Conservation (phyloP, 306 rosid species). For the Cicer chorassanicum region DNA sequence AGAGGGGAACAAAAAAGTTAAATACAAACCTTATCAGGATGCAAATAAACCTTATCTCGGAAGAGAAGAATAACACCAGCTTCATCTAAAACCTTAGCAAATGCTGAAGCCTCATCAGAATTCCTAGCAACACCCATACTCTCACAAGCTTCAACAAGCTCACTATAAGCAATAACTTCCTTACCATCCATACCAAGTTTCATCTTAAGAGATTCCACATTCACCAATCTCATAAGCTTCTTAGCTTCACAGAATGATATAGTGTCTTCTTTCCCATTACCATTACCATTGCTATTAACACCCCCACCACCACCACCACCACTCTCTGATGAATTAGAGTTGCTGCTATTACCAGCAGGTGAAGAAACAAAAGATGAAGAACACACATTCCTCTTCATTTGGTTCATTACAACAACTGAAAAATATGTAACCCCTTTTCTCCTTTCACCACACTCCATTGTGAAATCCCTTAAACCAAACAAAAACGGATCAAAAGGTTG, state of each 20-base stretch:
- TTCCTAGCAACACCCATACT: conserved; percentile 83
- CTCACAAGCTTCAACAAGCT: conserved; percentile 75
- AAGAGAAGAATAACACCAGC: conserved; percentile 89
- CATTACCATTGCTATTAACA: conserved; percentile 14
- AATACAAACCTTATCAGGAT: conserved; percentile 79
- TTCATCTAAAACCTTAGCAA: conserved; percentile 79
- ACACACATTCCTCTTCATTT: conserved; percentile 44
- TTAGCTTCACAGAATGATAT: conserved; percentile 73
- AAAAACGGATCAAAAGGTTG: conserved; percentile 40
- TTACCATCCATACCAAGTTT: conserved; percentile 69
- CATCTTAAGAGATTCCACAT: conserved; percentile 76
- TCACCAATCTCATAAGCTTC: conserved; percentile 84
- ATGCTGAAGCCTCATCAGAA: conserved; percentile 69
- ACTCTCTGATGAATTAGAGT: conserved; percentile 7
- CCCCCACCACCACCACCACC: neutral
- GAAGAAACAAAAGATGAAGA: conserved; percentile 19
- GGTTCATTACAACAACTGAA: conserved; percentile 33
- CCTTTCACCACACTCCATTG: conserved; percentile 39
- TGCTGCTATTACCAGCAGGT: neutral
- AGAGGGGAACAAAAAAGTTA: neutral
- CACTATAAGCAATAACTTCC: conserved; percentile 65
- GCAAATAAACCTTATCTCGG: conserved; percentile 88
- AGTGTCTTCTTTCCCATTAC: conserved; percentile 25
- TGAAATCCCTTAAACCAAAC: conserved; percentile 40
- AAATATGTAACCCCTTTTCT: conserved; percentile 36